phyloP scores from a whole-genome alignment of 2,329 filamentous ascomycete species.

The Penicillium sp. region DNA sequence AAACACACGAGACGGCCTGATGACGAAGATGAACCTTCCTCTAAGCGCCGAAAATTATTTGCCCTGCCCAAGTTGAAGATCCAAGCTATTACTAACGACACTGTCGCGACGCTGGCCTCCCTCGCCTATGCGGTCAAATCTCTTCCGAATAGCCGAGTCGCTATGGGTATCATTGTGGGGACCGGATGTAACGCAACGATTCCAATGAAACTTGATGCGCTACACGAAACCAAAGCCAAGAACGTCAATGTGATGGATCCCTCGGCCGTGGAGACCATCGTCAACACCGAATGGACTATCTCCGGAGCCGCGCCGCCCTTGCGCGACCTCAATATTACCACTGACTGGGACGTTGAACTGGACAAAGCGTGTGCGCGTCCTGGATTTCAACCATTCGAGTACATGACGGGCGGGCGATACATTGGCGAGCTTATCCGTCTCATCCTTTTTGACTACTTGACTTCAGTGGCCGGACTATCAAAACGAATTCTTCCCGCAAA shows the following conservation, averaged over 20 bases:
- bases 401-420: slow-evolving; percentile 75
- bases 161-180: slow-evolving; percentile 75
- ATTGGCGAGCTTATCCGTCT: slow-evolving; percentile 69
- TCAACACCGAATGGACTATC: slow-evolving; percentile 83
- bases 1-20: slow-evolving; percentile 44
- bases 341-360: slow-evolving; percentile 62
- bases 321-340: slow-evolving; percentile 55
- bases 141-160: slow-evolving; percentile 56
- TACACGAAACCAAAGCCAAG: slow-evolving; percentile 59
- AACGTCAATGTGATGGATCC: slow-evolving; percentile 45
- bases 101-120: slow-evolving; percentile 71
- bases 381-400: slow-evolving; percentile 76
- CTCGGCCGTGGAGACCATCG: slow-evolving; percentile 59
- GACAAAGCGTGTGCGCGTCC: slow-evolving; percentile 62
- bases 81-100: slow-evolving; percentile 73
- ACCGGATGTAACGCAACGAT: slow-evolving; percentile 79
- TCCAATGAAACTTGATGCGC: slow-evolving; percentile 57
- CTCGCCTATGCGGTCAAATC: slow-evolving; percentile 66
- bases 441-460: slow-evolving; percentile 61
- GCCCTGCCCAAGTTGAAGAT: slow-evolving; percentile 62
- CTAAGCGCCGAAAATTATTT: slow-evolving; percentile 43
- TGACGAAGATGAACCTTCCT: slow-evolving; percentile 38
- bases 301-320: slow-evolving; percentile 66
- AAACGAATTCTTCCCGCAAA: slow-evolving; percentile 48
- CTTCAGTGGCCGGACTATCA: slow-evolving; percentile 38